Conservation (phyloP, 345 rosid species). For the Hibiscus tridactylites region DNA sequence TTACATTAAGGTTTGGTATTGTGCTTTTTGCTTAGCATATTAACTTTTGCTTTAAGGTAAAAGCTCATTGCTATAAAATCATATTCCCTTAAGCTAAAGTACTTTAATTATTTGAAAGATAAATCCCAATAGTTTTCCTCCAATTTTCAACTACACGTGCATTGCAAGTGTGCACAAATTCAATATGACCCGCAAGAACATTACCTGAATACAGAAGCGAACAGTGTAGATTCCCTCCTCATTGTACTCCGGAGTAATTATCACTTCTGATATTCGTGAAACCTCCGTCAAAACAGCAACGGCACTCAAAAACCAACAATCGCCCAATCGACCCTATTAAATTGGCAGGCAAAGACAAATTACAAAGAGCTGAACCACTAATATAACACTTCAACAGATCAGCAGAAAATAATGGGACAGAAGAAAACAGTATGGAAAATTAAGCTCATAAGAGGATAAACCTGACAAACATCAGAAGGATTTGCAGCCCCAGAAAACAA, state of each 20-base stretch:
- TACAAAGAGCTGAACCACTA: conserved; percentile 9
- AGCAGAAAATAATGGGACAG: conserved; percentile 10
- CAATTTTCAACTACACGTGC: not conserved
- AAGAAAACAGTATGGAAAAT: not conserved
- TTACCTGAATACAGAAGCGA: conserved; percentile 99
- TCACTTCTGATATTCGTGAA: conserved; percentile 87
- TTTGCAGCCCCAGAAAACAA: conserved; percentile 85
- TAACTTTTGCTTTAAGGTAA: not conserved
- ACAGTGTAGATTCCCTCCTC: conserved; percentile 99
- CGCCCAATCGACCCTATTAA: conserved; percentile 89
- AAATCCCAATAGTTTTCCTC: not conserved
- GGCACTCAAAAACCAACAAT: conserved; percentile 99
- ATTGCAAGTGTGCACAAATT: not conserved
- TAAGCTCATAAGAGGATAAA: conserved; percentile 22
- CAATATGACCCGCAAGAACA: conserved; percentile 1
- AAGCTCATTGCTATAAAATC: not conserved
- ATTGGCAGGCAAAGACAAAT: conserved; percentile 10
- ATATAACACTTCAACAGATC: not conserved
- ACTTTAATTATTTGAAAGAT: not conserved
- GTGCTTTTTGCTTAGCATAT: not conserved
- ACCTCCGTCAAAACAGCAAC: conserved; percentile 96
- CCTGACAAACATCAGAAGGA: conserved; percentile 99
- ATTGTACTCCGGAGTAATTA: conserved; percentile 91
- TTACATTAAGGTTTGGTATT: not conserved
- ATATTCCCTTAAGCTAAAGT: not conserved